Percentiles rank a stretch among this genome's conserved stretches.
phyloP scores from a whole-genome alignment of 176 grass and related monocot species.

The Chrysopogon serrulatus region DNA sequence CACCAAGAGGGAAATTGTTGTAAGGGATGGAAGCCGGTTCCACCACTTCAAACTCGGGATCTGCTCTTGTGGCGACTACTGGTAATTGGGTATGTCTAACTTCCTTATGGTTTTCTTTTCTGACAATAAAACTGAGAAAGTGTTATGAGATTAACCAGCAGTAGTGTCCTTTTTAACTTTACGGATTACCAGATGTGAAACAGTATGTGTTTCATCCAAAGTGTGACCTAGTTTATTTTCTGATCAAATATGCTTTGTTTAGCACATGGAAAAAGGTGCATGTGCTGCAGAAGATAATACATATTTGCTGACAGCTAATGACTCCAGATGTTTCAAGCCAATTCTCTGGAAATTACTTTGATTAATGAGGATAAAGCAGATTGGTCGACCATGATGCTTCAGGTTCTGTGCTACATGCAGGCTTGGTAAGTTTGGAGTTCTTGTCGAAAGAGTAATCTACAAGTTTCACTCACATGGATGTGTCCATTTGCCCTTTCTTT shows the following conservation, averaged over 20 bases:
- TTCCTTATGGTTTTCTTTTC: background rate
- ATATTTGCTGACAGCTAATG: constrained; percentile 4
- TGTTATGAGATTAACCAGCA: background rate
- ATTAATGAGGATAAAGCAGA: background rate
- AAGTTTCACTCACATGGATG: background rate
- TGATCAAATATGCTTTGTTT: background rate
- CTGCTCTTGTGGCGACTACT: constrained; percentile 88
- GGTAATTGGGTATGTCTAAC: constrained; percentile 54
- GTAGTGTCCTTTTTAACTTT: background rate
- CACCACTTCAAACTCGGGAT: constrained; percentile 80
- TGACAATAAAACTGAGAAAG: constrained; percentile 7
- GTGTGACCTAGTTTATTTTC: background rate
- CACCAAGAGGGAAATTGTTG: constrained; percentile 64
- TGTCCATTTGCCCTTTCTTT: background rate
- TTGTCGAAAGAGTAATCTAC: background rate
- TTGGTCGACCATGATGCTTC: background rate
- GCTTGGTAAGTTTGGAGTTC: constrained; percentile 2
- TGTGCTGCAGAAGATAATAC: background rate
- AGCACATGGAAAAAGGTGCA: background rate
- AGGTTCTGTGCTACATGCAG: background rate
- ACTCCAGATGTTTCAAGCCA: constrained; percentile 7
- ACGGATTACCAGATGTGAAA: background rate
- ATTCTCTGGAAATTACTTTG: background rate
- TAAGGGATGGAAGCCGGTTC: constrained; percentile 82
- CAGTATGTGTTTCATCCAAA: background rate